phyloP scores from a whole-genome alignment of 2,329 filamentous ascomycete genomes.

The Colletotrichum cuscutae region DNA sequence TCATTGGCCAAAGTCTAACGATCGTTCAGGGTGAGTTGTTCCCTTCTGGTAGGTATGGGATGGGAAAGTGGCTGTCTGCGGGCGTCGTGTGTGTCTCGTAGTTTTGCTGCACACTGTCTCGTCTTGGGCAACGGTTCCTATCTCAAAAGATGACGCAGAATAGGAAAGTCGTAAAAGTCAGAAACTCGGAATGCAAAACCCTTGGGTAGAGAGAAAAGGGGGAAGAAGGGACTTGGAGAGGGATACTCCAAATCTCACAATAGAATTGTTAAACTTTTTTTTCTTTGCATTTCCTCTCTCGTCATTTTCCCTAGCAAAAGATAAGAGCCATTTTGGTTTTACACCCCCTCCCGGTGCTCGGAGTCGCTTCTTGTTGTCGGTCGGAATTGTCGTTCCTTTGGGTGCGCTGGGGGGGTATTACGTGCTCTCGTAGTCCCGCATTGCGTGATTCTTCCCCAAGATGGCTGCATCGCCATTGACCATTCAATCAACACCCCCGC shows the following conservation, averaged over 20 bases:
- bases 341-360: slow-evolving; percentile 10
- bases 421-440: slow-evolving; percentile 35
- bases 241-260: not conserved
- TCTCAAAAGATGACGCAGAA: not conserved
- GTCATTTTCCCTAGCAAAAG: not conserved
- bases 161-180: not conserved
- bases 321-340: not conserved
- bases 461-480: slow-evolving; percentile 33
- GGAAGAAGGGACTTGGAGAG: not conserved
- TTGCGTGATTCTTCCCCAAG: slow-evolving; percentile 36
- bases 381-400: not conserved
- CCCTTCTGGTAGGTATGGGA: not conserved
- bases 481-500: slow-evolving; percentile 3
- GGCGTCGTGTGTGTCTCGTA: not conserved
- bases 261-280: not conserved
- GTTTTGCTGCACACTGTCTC: not conserved
- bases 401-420: slow-evolving; percentile 22
- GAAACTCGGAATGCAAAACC: not conserved
- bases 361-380: slow-evolving; percentile 8
- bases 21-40: not conserved
- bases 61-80: not conserved
- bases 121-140: slow-evolving; percentile 5
- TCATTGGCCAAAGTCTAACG: slow-evolving; percentile 4
- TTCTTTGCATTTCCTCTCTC: not conserved
- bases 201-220: not conserved